A percentile compares a stretch with the other conserved stretches of the same genome.
Conservation (phyloP, 2,329 filamentous ascomycete genomes). For the Phyllosticta capitalensis region DNA sequence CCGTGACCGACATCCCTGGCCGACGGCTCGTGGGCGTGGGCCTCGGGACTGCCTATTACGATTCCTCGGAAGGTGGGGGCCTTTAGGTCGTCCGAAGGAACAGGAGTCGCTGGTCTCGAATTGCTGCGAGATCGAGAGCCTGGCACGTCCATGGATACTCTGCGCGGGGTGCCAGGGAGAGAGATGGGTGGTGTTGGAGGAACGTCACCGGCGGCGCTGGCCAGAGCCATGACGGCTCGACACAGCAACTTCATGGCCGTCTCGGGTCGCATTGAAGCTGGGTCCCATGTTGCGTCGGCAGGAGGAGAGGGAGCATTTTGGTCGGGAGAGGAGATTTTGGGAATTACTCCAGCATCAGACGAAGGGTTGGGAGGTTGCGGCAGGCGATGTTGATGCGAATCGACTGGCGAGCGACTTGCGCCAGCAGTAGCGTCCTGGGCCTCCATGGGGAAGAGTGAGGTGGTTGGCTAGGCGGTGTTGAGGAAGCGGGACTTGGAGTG, state of each 20-base stretch:
- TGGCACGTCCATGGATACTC: neutral
- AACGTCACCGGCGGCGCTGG: slow-evolving; percentile 65
- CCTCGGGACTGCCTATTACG: slow-evolving; percentile 41
- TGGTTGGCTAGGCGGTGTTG: neutral
- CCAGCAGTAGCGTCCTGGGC: neutral
- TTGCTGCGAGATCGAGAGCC: slow-evolving; percentile 15
- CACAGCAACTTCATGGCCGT: slow-evolving; percentile 74
- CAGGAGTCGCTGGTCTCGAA: slow-evolving; percentile 31
- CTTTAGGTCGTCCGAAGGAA: slow-evolving; percentile 31
- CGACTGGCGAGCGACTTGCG: neutral
- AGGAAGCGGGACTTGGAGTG: slow-evolving; percentile 2
- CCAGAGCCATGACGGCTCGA: slow-evolving; percentile 48
- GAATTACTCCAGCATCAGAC: slow-evolving; percentile 31
- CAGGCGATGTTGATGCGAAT: neutral
- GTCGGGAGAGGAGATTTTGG: slow-evolving; percentile 23
- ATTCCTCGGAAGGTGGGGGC: slow-evolving; percentile 26
- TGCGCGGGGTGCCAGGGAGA: slow-evolving; percentile 47
- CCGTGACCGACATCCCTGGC: slow-evolving; percentile 47
- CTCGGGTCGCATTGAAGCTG: slow-evolving; percentile 62
- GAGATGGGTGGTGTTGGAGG: slow-evolving; percentile 67
- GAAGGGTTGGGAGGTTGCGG: slow-evolving; percentile 32
- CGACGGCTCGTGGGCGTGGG: slow-evolving; percentile 39
- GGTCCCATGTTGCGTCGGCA: slow-evolving; percentile 46
- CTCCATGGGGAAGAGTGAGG: neutral
- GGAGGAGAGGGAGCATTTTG: slow-evolving; percentile 30